Percentiles rank a stretch among this genome's conserved stretches.
These are phyloP conservation scores for Entelexis sorbosivorans DNA, from an alignment of 1,139 yeast species.

Conservation along the genomic window DNA sequence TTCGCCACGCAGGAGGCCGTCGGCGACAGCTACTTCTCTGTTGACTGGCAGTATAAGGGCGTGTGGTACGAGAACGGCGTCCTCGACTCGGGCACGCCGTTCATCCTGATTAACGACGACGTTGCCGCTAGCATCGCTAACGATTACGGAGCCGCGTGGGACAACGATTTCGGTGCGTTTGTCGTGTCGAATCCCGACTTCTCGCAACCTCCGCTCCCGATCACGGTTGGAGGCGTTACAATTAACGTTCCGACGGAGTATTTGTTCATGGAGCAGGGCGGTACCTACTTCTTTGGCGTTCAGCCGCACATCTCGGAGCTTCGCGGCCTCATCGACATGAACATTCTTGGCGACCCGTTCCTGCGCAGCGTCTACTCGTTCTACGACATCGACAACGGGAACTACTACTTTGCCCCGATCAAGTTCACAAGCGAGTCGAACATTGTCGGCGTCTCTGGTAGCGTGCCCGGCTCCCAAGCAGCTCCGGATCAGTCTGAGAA, in stretches of 20 bases:
- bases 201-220: constrained; percentile 23
- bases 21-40: constrained; percentile 4
- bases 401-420: constrained; percentile 46
- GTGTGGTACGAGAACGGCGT: constrained; percentile 11
- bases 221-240: constrained; percentile 36
- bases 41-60: constrained; percentile 13
- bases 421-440: constrained; percentile 8
- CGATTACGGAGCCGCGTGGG: constrained; percentile 25
- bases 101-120: constrained; percentile 37
- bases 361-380: constrained; percentile 65
- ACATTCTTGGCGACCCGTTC: constrained; percentile 63
- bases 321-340: constrained; percentile 1
- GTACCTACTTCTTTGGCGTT: constrained; percentile 5
- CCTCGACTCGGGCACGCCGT: constrained; percentile 26
- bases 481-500: constrained; percentile 12
- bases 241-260: constrained; percentile 36
- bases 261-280: constrained; percentile 22
- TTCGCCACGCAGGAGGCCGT: neutral
- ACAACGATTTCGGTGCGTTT: neutral
- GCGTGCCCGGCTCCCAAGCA: constrained; percentile 12
- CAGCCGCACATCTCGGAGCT: neutral
- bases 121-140: constrained; percentile 30
- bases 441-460: constrained; percentile 8
- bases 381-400: constrained; percentile 53
- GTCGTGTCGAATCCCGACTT: neutral